Base-by-base conservation (phyloP, 2,329 filamentous ascomycete genomes). In the Paraconiothyrium brasiliense region DNA sequence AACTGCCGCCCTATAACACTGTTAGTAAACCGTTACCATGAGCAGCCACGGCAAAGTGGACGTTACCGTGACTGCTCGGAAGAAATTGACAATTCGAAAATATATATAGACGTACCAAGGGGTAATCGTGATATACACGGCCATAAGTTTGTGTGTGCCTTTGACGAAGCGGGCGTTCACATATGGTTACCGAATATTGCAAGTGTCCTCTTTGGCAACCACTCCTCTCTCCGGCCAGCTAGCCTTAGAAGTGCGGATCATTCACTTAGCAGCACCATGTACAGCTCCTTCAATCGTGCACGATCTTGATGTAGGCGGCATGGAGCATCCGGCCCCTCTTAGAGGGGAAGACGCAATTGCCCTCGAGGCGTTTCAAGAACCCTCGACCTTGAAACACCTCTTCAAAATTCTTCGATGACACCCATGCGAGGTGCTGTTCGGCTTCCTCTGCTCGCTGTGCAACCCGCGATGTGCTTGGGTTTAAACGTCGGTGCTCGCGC, bases 81-180 rank as follows among this genome's bases (percentile, higher is more conserved):
- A 8, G 14, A 6, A 9, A n/a, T 30, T 32, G 14, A 6, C 4
- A 24, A 27, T 43, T 30, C 20, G 14, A 32, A 24, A 32, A 43
- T 54, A 41, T 41, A 54, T 54, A 54, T 54, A 44, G 50, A 20
- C 50, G 20, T 54, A 43, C 49, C 49, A 44, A 30, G 32, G 32
- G 37, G 5, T 1, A 3, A n/a, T 10, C 14, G 50, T 30, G 35
- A 14, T 52, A 3, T 16, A 2, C 6, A n/a, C 22, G 24, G 37
- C 22, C 3, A 5, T 1, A 20, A 20, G 14, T 4, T 2, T 43
- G 35, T 9, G 37, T 30, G 20, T 10, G 24, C 13, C 8, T n/a
- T 13, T 30, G 14, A 13, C 37, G 37, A n/a, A 7, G 27, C 24
- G 37, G 35, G 11, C 20, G 22, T 46, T 46, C 8, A 46, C 43